Evolutionary conservation across 2,329 filamentous ascomycete genomes (phyloP), one percentile per base, ranked within the genome.

Genomic region (Didymella sp.): DNA sequence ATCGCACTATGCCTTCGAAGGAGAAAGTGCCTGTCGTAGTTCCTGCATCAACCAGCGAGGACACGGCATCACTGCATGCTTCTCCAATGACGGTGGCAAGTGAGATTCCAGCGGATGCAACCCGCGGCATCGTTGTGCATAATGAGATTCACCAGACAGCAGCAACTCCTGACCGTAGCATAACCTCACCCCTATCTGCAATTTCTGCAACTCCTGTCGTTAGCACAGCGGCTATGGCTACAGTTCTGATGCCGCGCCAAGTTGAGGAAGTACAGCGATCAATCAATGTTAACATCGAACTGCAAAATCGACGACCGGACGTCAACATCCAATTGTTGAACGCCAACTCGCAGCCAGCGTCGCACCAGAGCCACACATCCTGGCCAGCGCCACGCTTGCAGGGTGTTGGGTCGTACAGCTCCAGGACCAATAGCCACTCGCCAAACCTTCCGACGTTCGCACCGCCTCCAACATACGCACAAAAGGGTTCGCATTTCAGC

Each of bases 191-290:
- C 41, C 48, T 65, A 9, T 70, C 71, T 21, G 56, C 67, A 7
- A 70, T 68, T 60, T 74, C 73, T 33, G 60, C 72, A 4, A 69
- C 72, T 5, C 74, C 74, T 22, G 62, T 72, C n/a, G 51, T 75
- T 7, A 61, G 63, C 19, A 72, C 69, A 53, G 71, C 73, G 25
- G 66, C 70, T 17, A 66, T 74, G 31, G 72, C 71, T 9, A 72
- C 71, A 17, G 63, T 76, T 6, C 51, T 75, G 41, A 69, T 69
- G 63, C 66, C 73, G 38, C 73, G 68, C 41, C 70, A 73, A 51
- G 46, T 71, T 5, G 60, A 69, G 25, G 66, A 70, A 28, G 58
- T 59, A 15, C 56, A 59, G 33, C 61, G 61, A 30, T 62, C 68
- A 11, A 69, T 73, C 51, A 70, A 73, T 44, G 62, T 75, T 37